A percentile compares a stretch with the other conserved stretches of the same genome.
Conservation (phyloP, 495 filamentous ascomycete species). For the Xylaria cubensis region DNA sequence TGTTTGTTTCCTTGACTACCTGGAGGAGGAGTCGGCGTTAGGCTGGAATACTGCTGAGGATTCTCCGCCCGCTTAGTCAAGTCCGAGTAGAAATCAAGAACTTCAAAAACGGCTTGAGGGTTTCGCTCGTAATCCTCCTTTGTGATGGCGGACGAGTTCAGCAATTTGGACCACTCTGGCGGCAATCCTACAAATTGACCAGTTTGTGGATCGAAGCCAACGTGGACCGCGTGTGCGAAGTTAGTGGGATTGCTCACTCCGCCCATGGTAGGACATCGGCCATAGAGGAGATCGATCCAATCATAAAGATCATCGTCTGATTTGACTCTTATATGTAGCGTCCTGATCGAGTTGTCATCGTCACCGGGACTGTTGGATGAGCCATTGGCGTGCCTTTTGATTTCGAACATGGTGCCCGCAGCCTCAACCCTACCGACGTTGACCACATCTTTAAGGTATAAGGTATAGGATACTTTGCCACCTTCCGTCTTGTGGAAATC, state of each 20-base stretch:
- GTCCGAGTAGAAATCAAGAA: slow-evolving; percentile 96
- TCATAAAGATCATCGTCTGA: slow-evolving; percentile 95
- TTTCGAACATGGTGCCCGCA: slow-evolving; percentile 88
- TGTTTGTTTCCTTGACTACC: slow-evolving; percentile 67
- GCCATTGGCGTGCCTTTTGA: slow-evolving; percentile 74
- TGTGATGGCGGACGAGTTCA: slow-evolving; percentile 94
- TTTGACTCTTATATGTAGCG: slow-evolving; percentile 87
- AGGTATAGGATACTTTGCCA: slow-evolving; percentile 78
- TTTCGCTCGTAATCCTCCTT: slow-evolving; percentile 98
- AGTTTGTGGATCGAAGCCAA: slow-evolving; percentile 92
- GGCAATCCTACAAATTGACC: slow-evolving; percentile 94
- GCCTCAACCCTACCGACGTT: slow-evolving; percentile 86
- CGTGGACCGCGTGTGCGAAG: slow-evolving; percentile 94
- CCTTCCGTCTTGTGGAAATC: slow-evolving; percentile 92
- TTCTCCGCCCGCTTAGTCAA: slow-evolving; percentile 87
- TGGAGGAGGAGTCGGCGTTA: slow-evolving; percentile 70
- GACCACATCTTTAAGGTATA: slow-evolving; percentile 83
- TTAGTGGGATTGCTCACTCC: slow-evolving; percentile 98
- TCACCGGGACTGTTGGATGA: slow-evolving; percentile 64
- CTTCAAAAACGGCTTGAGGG: slow-evolving; percentile 97
- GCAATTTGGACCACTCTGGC: slow-evolving; percentile 92
- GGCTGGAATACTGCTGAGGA: slow-evolving; percentile 73
- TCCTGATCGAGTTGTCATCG: slow-evolving; percentile 79
- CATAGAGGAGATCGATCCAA: slow-evolving; percentile 97
- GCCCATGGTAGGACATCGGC: slow-evolving; percentile 94